A percentile compares a stretch with the other conserved stretches of the same genome.
These are phyloP conservation scores for Linderniella brevidens DNA, from an alignment of 257 asterid species.

Conservation along the genomic window DNA sequence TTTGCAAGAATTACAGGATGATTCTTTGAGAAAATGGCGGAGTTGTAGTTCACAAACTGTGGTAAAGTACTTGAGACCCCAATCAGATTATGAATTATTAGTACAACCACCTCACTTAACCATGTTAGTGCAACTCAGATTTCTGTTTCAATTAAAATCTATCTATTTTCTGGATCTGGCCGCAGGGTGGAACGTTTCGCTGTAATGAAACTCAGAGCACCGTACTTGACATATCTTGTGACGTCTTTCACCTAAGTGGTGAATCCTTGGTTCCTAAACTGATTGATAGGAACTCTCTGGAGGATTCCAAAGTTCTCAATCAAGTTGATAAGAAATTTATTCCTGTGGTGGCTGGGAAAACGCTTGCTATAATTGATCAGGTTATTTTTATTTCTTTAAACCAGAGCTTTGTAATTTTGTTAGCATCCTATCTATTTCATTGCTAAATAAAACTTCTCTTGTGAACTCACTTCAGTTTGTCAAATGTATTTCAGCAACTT, in stretches of 20 bases:
- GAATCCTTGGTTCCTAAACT: slow-evolving; percentile 60
- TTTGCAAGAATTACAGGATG: slow-evolving; percentile 21
- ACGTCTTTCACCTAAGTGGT: slow-evolving; percentile 40
- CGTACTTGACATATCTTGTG: slow-evolving; percentile 59
- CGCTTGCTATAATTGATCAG: slow-evolving; percentile 82
- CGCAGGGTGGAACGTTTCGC: slow-evolving; percentile 22
- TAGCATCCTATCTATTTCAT: no score
- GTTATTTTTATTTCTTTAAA: no score
- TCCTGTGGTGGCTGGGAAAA: slow-evolving; percentile 63
- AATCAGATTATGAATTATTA: slow-evolving; percentile 13
- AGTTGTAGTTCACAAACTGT: slow-evolving; percentile 16
- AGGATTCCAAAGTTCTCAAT: slow-evolving; percentile 63
- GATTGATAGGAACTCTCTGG: slow-evolving; percentile 58
- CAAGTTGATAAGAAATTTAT: slow-evolving; percentile 96
- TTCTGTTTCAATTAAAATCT: slow-evolving; percentile 9
- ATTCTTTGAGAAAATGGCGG: slow-evolving; percentile 41
- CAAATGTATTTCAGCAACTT: no score
- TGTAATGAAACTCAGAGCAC: slow-evolving; percentile 24
- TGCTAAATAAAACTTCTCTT: no score
- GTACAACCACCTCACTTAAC: no score
- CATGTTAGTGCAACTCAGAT: no score
- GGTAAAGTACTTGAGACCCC: slow-evolving; percentile 25
- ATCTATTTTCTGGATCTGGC: slow-evolving; percentile 13
- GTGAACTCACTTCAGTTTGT: no score
- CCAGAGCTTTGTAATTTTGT: no score